Conservation (phyloP, 108 stramenopile genomes). For the Cyclotella sp. region DNA sequence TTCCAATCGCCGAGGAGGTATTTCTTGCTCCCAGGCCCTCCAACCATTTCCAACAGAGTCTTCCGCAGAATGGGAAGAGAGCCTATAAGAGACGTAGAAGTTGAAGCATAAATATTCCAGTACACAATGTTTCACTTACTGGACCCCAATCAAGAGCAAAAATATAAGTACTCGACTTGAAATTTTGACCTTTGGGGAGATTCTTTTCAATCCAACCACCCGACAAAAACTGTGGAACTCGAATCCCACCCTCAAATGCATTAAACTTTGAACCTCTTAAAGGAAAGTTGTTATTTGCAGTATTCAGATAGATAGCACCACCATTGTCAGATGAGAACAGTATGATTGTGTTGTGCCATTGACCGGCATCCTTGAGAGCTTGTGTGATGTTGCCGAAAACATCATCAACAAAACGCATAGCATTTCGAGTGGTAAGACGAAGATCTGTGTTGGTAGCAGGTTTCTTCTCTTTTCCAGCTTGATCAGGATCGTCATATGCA, state of each 20-base stretch:
- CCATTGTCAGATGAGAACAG: conserved; percentile 1
- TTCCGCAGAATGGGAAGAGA: too few relatives aligned
- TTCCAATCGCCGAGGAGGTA: background rate
- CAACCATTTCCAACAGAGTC: conserved; percentile 2
- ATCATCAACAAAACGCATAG: conserved; percentile 8
- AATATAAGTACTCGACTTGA: background rate
- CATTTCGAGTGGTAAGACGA: background rate
- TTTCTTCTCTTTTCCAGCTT: background rate
- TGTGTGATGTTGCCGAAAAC: conserved; percentile 5
- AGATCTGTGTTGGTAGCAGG: background rate
- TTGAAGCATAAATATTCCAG: too few relatives aligned
- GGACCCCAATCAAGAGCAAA: conserved; percentile 1
- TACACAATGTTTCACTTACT: too few relatives aligned
- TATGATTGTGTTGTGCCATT: conserved; percentile 2
- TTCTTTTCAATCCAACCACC: background rate
- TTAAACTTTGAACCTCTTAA: background rate
- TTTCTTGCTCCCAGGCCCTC: background rate
- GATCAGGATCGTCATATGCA: background rate
- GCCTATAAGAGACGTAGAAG: too few relatives aligned
- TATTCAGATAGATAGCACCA: background rate
- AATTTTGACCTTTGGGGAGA: background rate
- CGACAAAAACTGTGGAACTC: conserved; percentile 1
- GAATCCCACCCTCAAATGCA: background rate
- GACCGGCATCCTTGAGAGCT: background rate
- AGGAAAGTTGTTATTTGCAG: conserved; percentile 8